Base-by-base conservation (phyloP, 345 rosid species). In the Xanthoceras sorbifolium region DNA sequence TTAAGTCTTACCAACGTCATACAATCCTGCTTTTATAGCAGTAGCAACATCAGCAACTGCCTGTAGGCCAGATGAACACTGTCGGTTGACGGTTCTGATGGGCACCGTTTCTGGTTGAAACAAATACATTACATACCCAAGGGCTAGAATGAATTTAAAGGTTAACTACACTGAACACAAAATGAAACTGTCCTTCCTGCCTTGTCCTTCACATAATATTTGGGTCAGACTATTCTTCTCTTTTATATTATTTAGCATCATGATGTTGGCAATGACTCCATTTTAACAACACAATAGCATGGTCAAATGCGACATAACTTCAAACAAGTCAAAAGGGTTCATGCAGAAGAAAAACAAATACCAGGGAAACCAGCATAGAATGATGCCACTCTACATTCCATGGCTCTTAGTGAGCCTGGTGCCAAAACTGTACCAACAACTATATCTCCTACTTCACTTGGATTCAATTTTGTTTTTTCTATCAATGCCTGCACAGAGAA, bases 21-120 rank as follows among this genome's bases (percentile, higher is more conserved):
- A 93, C 80, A 78, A 91, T 71, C 99, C 99, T 20, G 97, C 92
- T 89, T 87, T 93, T 67, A 95, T 90, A 72, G 89, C 84, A 73
- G 92, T 94, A 75, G 94, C 98, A 79, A 93, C 94, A 86, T 94
- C 98, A 77, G 94, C 97, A 71, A 94, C 97, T 9, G 97, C 98
- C 76, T 92, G 98, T 48, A 94, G 86, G 4, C 97, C 95, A 6
- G 98, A 94, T 71, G 98, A 94, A 76, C 98, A 94, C 83, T 92
- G 97, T 84, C 97, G 90, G 77, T 92, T 91, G 87, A 94, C 97
- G 40, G 96, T 94, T 83, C 97, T 86, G 72, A 92, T 67, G 4
- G 97, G 97, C 86, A 94, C 97, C 0, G 88, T 80, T 11, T 94
- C 97, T 94, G 89, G 36, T 79, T 50, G 64, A 40, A 79, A 64